These are phyloP conservation scores for Fusarium drepaniforme DNA, from an alignment of 2,329 filamentous ascomycete genomes.

Conservation along the genomic window DNA sequence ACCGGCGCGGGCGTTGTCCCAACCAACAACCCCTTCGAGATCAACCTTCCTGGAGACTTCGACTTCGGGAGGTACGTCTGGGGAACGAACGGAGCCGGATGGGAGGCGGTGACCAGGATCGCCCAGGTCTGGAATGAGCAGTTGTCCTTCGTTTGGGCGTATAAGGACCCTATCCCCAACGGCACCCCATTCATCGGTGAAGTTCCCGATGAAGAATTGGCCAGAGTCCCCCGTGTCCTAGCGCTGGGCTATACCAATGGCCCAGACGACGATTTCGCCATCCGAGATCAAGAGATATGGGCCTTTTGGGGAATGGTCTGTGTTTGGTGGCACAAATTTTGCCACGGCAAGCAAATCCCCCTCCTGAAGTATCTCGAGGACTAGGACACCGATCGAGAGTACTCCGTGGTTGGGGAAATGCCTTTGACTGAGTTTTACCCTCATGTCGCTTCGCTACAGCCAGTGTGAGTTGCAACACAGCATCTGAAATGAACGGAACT, in stretches of 20 bases:
- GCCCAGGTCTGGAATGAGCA: rapidly evolving
- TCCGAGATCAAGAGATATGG: background rate
- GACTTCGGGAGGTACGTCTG: background rate
- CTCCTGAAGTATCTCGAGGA: too few species aligned
- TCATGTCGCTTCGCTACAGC: too few species aligned
- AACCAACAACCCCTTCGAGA: background rate
- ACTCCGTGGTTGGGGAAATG: too few species aligned
- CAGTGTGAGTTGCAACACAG: too few species aligned
- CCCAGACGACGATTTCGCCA: background rate
- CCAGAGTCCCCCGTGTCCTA: background rate
- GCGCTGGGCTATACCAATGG: background rate
- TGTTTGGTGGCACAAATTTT: too few species aligned
- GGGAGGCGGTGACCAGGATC: background rate
- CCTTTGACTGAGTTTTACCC: too few species aligned
- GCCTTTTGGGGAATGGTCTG: background rate
- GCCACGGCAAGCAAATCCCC: too few species aligned
- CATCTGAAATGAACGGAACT: too few species aligned
- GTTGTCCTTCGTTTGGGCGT: background rate
- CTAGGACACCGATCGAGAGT: too few species aligned
- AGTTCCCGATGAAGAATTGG: rapidly evolving
- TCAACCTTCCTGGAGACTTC: rapidly evolving
- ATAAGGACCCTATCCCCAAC: background rate
- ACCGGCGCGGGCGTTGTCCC: background rate
- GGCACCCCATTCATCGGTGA: background rate
- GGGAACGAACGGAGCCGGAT: background rate